Conservation (phyloP, 2,329 filamentous ascomycete genomes). For the Pseudodiploospora longispora region DNA sequence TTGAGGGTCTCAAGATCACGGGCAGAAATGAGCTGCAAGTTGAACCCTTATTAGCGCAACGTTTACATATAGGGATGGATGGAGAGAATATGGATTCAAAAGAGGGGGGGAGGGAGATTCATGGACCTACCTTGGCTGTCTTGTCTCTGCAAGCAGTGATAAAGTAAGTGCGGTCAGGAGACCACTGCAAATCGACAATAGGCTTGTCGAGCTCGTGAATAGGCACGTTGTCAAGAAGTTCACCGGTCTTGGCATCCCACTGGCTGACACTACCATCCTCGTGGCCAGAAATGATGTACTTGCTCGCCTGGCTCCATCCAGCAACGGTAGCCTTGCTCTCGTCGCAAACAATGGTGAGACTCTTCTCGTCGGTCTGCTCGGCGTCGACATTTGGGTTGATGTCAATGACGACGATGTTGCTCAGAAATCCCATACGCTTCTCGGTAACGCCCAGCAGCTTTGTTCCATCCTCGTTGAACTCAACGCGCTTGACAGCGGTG, state of each 20-base stretch:
- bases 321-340: slow-evolving; percentile 96
- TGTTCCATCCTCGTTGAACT: slow-evolving; percentile 91
- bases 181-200: slow-evolving; percentile 94
- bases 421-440: slow-evolving; percentile 95
- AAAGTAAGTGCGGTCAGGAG: slow-evolving; percentile 89
- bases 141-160: slow-evolving; percentile 99
- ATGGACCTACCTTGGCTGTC: slow-evolving; percentile 65
- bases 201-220: slow-evolving; percentile 76
- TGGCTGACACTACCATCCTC: slow-evolving; percentile 89
- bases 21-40: slow-evolving; percentile 63
- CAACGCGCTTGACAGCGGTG: slow-evolving; percentile 93
- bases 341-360: slow-evolving; percentile 82
- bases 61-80: slow-evolving; percentile 9
- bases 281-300: slow-evolving; percentile 96
- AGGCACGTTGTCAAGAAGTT: slow-evolving; percentile 70
- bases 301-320: slow-evolving; percentile 87
- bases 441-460: slow-evolving; percentile 91
- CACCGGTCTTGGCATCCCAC: slow-evolving; percentile 88
- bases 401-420: slow-evolving; percentile 88
- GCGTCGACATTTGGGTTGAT: slow-evolving; percentile 76
- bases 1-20: slow-evolving; percentile 87
- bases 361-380: slow-evolving; percentile 76
- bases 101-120: neutral
- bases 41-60: neutral
- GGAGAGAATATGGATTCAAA: neutral